Conservation (phyloP, 2,329 filamentous ascomycete species). For the Cladophialophora exuberans region DNA sequence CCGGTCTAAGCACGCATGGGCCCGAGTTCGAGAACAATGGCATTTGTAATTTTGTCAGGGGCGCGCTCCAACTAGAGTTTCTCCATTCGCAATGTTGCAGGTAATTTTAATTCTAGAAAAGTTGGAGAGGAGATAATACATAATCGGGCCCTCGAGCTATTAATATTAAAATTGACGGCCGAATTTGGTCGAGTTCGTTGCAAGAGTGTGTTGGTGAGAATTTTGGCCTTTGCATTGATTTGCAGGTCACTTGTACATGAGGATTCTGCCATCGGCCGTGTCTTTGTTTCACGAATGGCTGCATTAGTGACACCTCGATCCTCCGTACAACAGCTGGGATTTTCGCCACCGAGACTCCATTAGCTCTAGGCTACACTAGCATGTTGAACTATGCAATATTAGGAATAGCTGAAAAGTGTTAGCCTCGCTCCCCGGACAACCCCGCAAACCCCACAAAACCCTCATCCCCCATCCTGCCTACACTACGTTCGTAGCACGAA, state of each 20-base stretch:
- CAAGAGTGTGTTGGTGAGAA: background rate
- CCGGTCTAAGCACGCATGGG: background rate
- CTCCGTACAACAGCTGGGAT: background rate
- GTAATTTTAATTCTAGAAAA: background rate
- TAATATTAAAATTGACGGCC: background rate
- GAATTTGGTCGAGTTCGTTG: background rate
- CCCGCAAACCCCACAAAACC: constrained; percentile 1
- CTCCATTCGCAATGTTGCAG: background rate
- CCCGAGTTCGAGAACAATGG: background rate
- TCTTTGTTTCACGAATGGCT: too few species aligned
- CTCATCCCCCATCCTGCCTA: background rate
- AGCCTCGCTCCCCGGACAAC: background rate
- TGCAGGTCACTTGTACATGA: too few species aligned
- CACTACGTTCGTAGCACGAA: constrained; percentile 2
- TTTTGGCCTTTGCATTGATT: background rate
- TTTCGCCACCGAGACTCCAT: background rate
- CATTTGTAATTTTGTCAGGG: background rate
- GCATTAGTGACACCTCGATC: background rate
- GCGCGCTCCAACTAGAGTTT: background rate
- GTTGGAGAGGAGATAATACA: background rate
- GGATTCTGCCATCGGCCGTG: too few species aligned
- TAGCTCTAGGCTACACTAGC: background rate
- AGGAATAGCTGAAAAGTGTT: background rate
- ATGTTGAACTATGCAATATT: background rate
- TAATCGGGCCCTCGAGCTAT: background rate